Evolutionary conservation across 2,329 filamentous ascomycete species (phyloP).

Genomic region (Aspergillus latus): DNA sequence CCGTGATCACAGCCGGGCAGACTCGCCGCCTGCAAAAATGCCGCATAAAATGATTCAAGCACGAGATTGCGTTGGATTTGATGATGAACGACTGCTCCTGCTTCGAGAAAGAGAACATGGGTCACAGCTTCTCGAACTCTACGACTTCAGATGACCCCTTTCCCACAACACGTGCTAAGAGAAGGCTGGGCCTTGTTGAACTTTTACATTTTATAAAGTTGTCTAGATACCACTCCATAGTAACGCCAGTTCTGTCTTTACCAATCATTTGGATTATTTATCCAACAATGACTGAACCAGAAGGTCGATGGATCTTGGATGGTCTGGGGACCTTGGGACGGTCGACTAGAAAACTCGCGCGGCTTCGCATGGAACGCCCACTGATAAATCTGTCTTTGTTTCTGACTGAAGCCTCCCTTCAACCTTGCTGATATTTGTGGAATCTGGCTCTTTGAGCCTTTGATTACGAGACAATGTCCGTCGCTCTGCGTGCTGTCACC

Average conservation of each 20-base stretch:
- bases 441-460: neutral
- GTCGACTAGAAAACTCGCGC: neutral
- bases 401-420: neutral
- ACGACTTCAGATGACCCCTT: slow-evolving; percentile 72
- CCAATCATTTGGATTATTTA: too few relatives aligned
- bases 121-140: slow-evolving; percentile 73
- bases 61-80: slow-evolving; percentile 75
- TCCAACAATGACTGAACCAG: neutral
- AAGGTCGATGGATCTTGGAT: neutral
- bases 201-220: neutral
- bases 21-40: slow-evolving; percentile 31
- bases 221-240: neutral
- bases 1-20: slow-evolving; percentile 22
- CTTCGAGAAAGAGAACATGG: slow-evolving; percentile 69
- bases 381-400: neutral
- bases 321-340: slow-evolving; percentile 3
- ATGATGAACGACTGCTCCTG: slow-evolving; percentile 88
- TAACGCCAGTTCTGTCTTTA: neutral
- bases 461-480: neutral
- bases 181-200: neutral
- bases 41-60: slow-evolving; percentile 46
- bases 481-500: neutral
- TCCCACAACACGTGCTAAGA: neutral
- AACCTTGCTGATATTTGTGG: neutral
- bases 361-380: neutral